Conservation (phyloP, 2,329 filamentous ascomycete species). For the Graphilbum fragrans region DNA sequence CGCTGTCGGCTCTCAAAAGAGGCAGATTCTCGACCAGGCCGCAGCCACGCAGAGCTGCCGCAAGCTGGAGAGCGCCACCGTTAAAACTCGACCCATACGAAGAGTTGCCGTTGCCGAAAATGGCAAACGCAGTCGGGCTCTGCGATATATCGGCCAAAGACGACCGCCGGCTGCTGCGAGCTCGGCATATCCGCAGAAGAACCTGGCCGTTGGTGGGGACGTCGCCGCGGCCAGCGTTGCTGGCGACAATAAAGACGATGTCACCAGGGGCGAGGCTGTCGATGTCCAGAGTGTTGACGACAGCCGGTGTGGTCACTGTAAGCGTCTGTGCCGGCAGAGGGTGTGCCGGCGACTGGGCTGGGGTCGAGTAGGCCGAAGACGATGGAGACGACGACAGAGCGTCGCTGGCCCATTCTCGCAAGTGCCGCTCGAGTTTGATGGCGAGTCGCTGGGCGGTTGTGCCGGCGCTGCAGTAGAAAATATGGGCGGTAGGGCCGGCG, state of each 20-base stretch:
- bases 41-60: not conserved
- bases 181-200: not conserved
- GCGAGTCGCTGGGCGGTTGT: too few species aligned
- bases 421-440: too few species aligned
- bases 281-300: not conserved
- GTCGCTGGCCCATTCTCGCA: too few species aligned
- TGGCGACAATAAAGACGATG: not conserved
- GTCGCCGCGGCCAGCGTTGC: conserved; percentile 1
- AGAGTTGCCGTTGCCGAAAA: conserved; percentile 3
- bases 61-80: not conserved
- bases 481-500: too few species aligned
- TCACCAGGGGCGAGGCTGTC: not conserved
- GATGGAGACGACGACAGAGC: too few species aligned
- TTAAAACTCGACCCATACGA: conserved; percentile 1
- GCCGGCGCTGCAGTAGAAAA: too few species aligned
- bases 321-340: not conserved
- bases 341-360: too few species aligned
- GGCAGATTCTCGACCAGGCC: not conserved
- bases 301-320: not conserved
- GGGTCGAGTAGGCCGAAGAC: too few species aligned
- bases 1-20: not conserved
- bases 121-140: not conserved
- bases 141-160: too few species aligned
- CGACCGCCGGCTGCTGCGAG: too few species aligned
- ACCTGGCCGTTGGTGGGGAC: not conserved